phyloP scores from a whole-genome alignment of 768 basidiomycete genomes.

The Hydnum rufescens region DNA sequence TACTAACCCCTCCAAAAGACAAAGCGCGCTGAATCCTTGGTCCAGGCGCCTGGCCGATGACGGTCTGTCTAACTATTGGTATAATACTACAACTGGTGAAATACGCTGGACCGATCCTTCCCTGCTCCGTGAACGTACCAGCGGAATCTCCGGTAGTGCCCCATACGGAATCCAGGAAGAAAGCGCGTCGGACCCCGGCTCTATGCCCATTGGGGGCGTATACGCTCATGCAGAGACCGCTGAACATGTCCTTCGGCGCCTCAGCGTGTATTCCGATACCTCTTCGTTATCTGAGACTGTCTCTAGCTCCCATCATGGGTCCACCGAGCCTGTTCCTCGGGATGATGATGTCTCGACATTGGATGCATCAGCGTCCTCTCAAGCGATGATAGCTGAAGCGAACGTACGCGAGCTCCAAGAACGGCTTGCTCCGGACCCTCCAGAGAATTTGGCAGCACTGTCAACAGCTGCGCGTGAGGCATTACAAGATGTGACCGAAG shows the following conservation, averaged over 20 bases:
- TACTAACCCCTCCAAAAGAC: background rate
- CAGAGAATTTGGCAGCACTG: slow-evolving; percentile 9
- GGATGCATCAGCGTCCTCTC: background rate
- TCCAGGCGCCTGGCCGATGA: slow-evolving; percentile 61
- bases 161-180: background rate
- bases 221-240: background rate
- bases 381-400: slow-evolving; percentile 1
- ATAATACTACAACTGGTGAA: slow-evolving; percentile 48
- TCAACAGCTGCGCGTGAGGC: slow-evolving; percentile 10
- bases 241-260: slow-evolving; percentile 16
- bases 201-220: background rate
- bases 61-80: slow-evolving; percentile 59
- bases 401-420: slow-evolving; percentile 6
- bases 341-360: slow-evolving; percentile 1
- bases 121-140: background rate
- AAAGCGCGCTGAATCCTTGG: slow-evolving; percentile 72
- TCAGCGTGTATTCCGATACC: slow-evolving; percentile 62
- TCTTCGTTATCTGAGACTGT: slow-evolving; percentile 29
- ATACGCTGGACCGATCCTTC: slow-evolving; percentile 47
- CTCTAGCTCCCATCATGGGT: background rate
- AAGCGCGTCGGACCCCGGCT: background rate
- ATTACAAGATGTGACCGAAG: slow-evolving; percentile 10
- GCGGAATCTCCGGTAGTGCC: background rate
- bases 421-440: slow-evolving; percentile 3
- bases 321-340: background rate